Base-by-base conservation (phyloP, 1,284 basidiomycete genomes). In the Dichomitus squalens region DNA sequence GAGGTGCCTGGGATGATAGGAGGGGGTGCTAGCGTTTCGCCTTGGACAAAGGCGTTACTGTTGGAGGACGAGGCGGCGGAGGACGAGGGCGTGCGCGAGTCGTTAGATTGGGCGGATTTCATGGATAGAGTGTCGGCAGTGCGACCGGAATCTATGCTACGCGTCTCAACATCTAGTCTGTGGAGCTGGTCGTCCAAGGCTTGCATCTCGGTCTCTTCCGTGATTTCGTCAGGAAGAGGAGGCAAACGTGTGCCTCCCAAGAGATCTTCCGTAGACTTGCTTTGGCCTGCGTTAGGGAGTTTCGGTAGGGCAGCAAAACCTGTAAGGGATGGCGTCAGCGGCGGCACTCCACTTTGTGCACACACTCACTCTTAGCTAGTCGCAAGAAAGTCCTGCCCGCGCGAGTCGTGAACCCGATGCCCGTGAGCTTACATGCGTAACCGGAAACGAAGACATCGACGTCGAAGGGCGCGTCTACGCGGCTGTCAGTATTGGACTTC, bases 381-480 rank as follows among this genome's bases (percentile, higher is more conserved):
- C 81, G 80, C 56, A 94, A 78, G 64, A 95, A 90, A 0, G 90
- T 85, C 12, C 82, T 80, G 59, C 94, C 92, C 1, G 90, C 86
- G 5, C 90, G 83, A 47, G 85, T 88, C 1, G 85, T 81, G 52
- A 80, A 77, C 52, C 87, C 86, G 2, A 84, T 80, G 3, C 82
- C 78, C 35, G 85, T 81, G 44, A 86, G 77, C 50, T 79, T 84
- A 16, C 85, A 80, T 0, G 88, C 90, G 66, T 84, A 93, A 0
- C 92, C 93, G 21, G 90, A 90, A 2, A 92, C 77, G 51, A 84
- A 89, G 0, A 93, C 73, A 47, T 89, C 84, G 8, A 94, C 72
- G 51, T 87, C 83, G 65, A 92, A 93, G 2, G 74, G 68, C 1
- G 79, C 70, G 44, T 73, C 80, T 79, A 48, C 25, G 27, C 35